Evolutionary conservation across 768 basidiomycete species (phyloP), one percentile per base, ranked within the genome.

Genomic region (Tricholoma bakamatsutake): DNA sequence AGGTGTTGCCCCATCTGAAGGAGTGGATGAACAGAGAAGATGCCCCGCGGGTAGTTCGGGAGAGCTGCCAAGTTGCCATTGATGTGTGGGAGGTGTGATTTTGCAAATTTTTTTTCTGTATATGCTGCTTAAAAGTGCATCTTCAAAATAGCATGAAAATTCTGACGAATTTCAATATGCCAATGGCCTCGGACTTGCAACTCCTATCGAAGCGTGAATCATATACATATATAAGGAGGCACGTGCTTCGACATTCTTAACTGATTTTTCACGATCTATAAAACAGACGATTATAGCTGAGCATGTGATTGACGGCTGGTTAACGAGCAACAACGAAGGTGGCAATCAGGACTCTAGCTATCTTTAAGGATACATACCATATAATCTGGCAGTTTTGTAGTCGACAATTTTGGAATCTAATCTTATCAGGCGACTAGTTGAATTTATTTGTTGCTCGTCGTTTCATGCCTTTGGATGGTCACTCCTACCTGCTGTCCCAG

Each of bases 31-130:
- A 69, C 21, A 79, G 85, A 59, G 77, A 81, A 57, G 90, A 93
- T 62, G 84, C 90, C 7, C 94, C 95, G 0, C 75, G 80, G 12
- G 95, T 98, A 18, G 97, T 99, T 2, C 82, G 87, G 53, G 95
- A 99, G 72, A 97, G 94, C 61, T 98, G 97, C 70, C 85, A 93
- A 65, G 86, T 99, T 50, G 97, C 97, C 2, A 80, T 99, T 53
- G 97, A 97, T 69, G 93, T 98, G 92, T 97, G 90, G 85, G 91
- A 93, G 85, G 90, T 89, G 53, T 21, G 83, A 30, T 17, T 48
- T 48, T 30, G 28, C 6, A 28, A 28, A n/a, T 3, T 71, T 56
- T 17, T 59, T 24, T 31, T 40, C 49, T 18, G n/a, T 24, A 28
- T n/a, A 10, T 43, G 34, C 17, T 30, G 46, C 45, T 55, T 4